Conservation (phyloP, 2,329 filamentous ascomycete species). For the Huntiella bhutanensis region DNA sequence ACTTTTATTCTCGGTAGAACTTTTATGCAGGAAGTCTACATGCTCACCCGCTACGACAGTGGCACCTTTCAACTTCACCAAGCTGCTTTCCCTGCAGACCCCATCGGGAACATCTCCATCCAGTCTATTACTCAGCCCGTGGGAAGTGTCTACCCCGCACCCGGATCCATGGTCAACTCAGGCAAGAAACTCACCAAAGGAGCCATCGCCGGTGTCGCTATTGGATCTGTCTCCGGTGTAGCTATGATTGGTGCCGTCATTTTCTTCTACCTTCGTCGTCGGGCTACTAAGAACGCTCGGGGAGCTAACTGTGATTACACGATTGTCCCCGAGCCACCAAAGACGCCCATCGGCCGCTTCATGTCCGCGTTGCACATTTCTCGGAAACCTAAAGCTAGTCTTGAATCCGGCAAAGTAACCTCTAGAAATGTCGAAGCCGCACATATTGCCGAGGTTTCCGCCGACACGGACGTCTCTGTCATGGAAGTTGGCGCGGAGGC, state of each 20-base stretch:
- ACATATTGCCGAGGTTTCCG: conserved; percentile 12
- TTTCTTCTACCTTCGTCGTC: conserved; percentile 19
- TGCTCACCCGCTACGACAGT: conserved; percentile 37
- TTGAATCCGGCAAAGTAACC: background rate
- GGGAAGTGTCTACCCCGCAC: conserved; percentile 29
- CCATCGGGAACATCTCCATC: conserved; percentile 23
- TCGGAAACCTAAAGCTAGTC: conserved; percentile 17
- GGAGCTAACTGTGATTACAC: conserved; percentile 15
- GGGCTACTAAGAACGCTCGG: conserved; percentile 17
- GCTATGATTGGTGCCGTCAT: conserved; percentile 18
- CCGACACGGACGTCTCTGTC: background rate
- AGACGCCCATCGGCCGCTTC: conserved; percentile 22
- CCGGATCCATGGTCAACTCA: conserved; percentile 12
- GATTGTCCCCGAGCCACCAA: conserved; percentile 16
- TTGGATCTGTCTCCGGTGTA: conserved; percentile 22
- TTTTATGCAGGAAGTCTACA: conserved; percentile 51
- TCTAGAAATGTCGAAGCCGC: too few relatives aligned
- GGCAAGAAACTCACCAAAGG: conserved; percentile 20
- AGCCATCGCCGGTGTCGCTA: conserved; percentile 27
- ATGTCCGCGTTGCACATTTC: conserved; percentile 24
- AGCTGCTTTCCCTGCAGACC: conserved; percentile 30
- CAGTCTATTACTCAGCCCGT: conserved; percentile 18
- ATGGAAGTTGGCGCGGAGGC: conserved; percentile 24
- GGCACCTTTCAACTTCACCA: conserved; percentile 35
- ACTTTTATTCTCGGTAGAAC: conserved; percentile 45